phyloP scores from a whole-genome alignment of 2,329 filamentous ascomycete genomes.

The Colletotrichum incanum region DNA sequence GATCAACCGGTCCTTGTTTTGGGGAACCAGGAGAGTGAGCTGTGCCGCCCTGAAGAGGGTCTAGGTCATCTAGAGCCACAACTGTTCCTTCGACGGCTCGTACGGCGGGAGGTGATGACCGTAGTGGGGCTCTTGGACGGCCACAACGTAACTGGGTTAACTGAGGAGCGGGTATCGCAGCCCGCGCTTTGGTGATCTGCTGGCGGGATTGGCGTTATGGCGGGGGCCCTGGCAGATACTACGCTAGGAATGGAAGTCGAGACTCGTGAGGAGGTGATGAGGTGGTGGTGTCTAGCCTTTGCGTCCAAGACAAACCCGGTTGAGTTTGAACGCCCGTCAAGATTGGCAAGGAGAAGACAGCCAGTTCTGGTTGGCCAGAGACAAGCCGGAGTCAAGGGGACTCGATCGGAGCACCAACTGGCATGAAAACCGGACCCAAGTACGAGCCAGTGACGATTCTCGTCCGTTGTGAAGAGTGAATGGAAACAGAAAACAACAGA shows the following conservation, averaged over 20 bases:
- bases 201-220: conserved; percentile 26
- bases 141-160: conserved; percentile 15
- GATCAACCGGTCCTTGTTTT: conserved; percentile 11
- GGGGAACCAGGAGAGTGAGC: conserved; percentile 14
- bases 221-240: conserved; percentile 35
- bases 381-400: conserved; percentile 23
- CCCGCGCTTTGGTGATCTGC: conserved; percentile 30
- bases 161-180: conserved; percentile 34
- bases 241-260: conserved; percentile 34
- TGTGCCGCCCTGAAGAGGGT: conserved; percentile 23
- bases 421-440: conserved; percentile 9
- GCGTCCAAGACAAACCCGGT: conserved; percentile 33
- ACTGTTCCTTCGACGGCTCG: conserved; percentile 10
- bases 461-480: not conserved
- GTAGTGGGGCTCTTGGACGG: conserved; percentile 32
- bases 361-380: conserved; percentile 31
- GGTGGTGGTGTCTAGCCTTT: conserved; percentile 31
- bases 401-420: conserved; percentile 19
- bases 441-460: not conserved
- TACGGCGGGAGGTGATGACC: conserved; percentile 27
- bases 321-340: conserved; percentile 29
- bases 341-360: conserved; percentile 12
- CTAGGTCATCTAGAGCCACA: conserved; percentile 38
- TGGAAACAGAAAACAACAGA: not conserved
- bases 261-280: conserved; percentile 21